phyloP scores from a whole-genome alignment of 805 yeast species.

The Candida vartiovaarae region DNA sequence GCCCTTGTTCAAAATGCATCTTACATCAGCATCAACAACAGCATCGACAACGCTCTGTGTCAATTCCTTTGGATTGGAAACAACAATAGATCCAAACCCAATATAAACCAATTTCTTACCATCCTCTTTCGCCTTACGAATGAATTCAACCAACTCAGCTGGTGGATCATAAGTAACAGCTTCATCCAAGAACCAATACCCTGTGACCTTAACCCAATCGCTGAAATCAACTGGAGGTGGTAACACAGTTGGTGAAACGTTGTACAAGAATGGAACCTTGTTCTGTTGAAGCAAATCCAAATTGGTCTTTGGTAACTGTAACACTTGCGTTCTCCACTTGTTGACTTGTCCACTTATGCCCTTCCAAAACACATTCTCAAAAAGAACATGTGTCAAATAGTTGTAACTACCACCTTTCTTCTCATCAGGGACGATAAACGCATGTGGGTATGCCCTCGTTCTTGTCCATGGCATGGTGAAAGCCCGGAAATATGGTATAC shows the following conservation, averaged over 20 bases:
- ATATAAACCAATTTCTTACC: slow-evolving; percentile 75
- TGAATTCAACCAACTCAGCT: slow-evolving; percentile 46
- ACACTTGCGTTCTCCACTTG: slow-evolving; percentile 69
- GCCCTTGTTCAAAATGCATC: slow-evolving; percentile 86
- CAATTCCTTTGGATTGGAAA: slow-evolving; percentile 68
- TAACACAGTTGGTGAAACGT: slow-evolving; percentile 79
- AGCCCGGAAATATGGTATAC: slow-evolving; percentile 87
- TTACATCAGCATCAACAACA: slow-evolving; percentile 70
- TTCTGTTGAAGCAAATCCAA: slow-evolving; percentile 66
- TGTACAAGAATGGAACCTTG: slow-evolving; percentile 82
- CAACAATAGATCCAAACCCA: slow-evolving; percentile 95
- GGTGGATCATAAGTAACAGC: slow-evolving; percentile 54
- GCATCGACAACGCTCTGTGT: slow-evolving; percentile 76
- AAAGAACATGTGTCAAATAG: slow-evolving; percentile 85
- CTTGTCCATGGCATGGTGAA: slow-evolving; percentile 99
- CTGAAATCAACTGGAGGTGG: slow-evolving; percentile 92
- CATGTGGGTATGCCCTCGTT: slow-evolving; percentile 94
- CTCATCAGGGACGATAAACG: slow-evolving; percentile 90
- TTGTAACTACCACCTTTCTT: slow-evolving; percentile 90
- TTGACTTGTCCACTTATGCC: slow-evolving; percentile 86
- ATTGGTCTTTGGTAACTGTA: slow-evolving; percentile 62
- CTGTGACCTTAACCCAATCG: slow-evolving; percentile 94
- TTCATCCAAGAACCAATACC: slow-evolving; percentile 90
- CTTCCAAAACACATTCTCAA: slow-evolving; percentile 90
- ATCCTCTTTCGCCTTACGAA: slow-evolving; percentile 50